Evolutionary conservation across 208 protist genomes (phyloP).

Genomic region (Trypanosoma platydactyli): DNA sequence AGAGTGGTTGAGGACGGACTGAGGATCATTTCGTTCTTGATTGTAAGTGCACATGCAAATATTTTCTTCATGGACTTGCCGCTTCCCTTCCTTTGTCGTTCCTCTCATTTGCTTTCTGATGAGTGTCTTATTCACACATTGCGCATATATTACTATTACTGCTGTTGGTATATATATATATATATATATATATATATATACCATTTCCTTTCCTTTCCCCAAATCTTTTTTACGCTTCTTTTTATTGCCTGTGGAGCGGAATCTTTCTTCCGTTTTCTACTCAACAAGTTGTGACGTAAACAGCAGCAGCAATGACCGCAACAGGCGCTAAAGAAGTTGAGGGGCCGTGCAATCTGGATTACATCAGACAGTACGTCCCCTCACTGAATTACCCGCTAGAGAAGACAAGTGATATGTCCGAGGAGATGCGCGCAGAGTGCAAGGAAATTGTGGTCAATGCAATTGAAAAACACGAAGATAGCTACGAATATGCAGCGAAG

Average conservation of each 20-base stretch:
- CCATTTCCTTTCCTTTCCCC: background rate
- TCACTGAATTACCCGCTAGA: slow-evolving; percentile 83
- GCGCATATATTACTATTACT: slow-evolving; percentile 3
- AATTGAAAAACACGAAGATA: slow-evolving; percentile 90
- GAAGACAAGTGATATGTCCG: slow-evolving; percentile 95
- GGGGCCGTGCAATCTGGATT: slow-evolving; percentile 79
- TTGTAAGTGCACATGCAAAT: background rate
- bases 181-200: slow-evolving; percentile 14
- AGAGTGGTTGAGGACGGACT: background rate
- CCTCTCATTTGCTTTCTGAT: slow-evolving; percentile 9
- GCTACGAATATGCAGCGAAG: slow-evolving; percentile 93
- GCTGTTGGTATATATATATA: slow-evolving; percentile 8
- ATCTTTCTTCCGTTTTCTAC: slow-evolving; percentile 1
- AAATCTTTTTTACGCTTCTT: background rate
- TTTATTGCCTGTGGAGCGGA: background rate
- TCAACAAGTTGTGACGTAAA: slow-evolving; percentile 11
- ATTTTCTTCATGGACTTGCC: slow-evolving; percentile 8
- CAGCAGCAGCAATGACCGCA: slow-evolving; percentile 32
- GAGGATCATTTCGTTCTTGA: slow-evolving; percentile 6
- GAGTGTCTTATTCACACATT: slow-evolving; percentile 5
- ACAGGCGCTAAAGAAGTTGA: slow-evolving; percentile 68
- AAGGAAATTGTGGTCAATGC: slow-evolving; percentile 95
- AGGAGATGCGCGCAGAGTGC: slow-evolving; percentile 93
- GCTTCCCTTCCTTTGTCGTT: slow-evolving; percentile 22
- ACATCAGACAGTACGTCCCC: slow-evolving; percentile 72